Conservation (phyloP, 768 basidiomycete genomes). For the Xerocomus spinulosus region DNA sequence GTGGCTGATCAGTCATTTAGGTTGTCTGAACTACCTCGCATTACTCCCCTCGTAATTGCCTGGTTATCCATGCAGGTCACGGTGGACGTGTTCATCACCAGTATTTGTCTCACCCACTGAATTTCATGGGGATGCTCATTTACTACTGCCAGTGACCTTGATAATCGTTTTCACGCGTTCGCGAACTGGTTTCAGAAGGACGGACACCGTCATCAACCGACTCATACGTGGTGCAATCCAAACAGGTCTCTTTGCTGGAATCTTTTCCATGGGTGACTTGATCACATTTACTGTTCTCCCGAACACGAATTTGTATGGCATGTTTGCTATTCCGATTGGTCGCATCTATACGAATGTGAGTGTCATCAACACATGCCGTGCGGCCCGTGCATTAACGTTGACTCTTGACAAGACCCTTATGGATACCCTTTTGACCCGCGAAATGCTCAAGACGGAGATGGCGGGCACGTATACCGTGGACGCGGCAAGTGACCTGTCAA, state of each 20-base stretch:
- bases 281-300: conserved; percentile 31
- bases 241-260: conserved; percentile 48
- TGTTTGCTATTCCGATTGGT: conserved; percentile 39
- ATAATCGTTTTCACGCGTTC: conserved; percentile 35
- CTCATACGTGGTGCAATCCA: conserved; percentile 53
- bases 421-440: conserved; percentile 11
- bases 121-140: neutral
- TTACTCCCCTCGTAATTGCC: conserved; percentile 41
- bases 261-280: conserved; percentile 49
- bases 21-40: conserved; percentile 36
- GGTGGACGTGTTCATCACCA: conserved; percentile 42
- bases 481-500: conserved; percentile 1
- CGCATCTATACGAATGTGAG: conserved; percentile 46
- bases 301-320: conserved; percentile 30
- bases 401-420: neutral
- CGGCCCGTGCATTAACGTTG: too few species aligned
- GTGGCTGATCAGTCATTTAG: conserved; percentile 21
- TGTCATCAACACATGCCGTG: neutral
- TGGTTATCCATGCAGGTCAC: conserved; percentile 46
- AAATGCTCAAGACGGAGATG: conserved; percentile 1
- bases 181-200: conserved; percentile 48
- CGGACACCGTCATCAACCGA: conserved; percentile 49
- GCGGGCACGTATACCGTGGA: conserved; percentile 25
- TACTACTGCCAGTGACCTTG: conserved; percentile 15
- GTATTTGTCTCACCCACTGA: conserved; percentile 18